These are phyloP conservation scores for Elsinoe batatas DNA, from an alignment of 2,329 filamentous ascomycete species.

Conservation along the genomic window DNA sequence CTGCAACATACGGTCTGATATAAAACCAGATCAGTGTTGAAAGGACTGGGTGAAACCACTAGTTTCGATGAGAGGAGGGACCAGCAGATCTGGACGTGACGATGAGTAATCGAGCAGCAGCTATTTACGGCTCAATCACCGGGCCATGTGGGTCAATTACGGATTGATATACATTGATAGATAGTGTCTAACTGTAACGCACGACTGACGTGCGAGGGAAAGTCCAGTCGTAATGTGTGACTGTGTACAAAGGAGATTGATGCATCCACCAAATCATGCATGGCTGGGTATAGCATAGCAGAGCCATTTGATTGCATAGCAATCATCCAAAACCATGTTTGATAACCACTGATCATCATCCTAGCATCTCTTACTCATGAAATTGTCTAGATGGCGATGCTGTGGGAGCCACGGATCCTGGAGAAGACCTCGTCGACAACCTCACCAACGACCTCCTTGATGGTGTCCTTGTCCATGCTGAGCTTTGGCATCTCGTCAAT, in stretches of 20 bases:
- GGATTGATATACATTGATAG: slow-evolving; percentile 12
- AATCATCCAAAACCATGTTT: not conserved
- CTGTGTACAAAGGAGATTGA: slow-evolving; percentile 9
- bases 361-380: not conserved
- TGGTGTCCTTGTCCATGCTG: slow-evolving; percentile 26
- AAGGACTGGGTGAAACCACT: too few species aligned
- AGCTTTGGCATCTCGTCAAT: slow-evolving; percentile 36
- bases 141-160: not conserved
- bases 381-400: slow-evolving; percentile 1
- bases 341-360: not conserved
- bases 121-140: not conserved
- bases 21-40: too few species aligned
- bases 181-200: slow-evolving; percentile 8
- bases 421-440: slow-evolving; percentile 43
- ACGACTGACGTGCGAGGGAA: not conserved
- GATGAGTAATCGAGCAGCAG: too few species aligned
- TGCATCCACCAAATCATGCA: slow-evolving; percentile 9
- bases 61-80: too few species aligned
- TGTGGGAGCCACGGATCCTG: slow-evolving; percentile 11
- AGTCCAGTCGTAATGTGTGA: not conserved
- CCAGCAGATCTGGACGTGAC: too few species aligned
- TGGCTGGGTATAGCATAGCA: slow-evolving; percentile 9
- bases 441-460: slow-evolving; percentile 39
- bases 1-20: too few species aligned
- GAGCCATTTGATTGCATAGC: not conserved